Evolutionary conservation across 2,329 filamentous ascomycete genomes (phyloP), one percentile per base, ranked within the genome.

Genomic region (Aspergillus tanneri): DNA sequence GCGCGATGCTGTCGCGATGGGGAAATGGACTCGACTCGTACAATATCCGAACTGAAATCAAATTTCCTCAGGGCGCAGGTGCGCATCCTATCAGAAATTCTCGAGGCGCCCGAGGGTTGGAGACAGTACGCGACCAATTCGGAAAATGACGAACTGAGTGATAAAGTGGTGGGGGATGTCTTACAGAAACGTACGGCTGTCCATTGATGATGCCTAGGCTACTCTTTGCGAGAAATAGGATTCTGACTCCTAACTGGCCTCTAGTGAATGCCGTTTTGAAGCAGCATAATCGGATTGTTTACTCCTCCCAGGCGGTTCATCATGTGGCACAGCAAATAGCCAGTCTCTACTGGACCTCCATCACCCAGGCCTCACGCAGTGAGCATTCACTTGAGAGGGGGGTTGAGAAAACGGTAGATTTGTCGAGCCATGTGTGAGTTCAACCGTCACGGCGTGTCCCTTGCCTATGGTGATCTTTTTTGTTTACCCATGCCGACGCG

Each of bases 251-350:
- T 53, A 30, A 52, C 38, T 18, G n/a, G 34, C 3, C n/a, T 18
- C 37, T 46, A 79, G 78, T 80, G 14, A 81, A 81, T 51, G 68
- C 71, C 25, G 69, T 72, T 28, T 62, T 80, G 45, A 76, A 74
- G 49, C 73, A 78, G 34, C 78, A 82, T 61, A 76, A 74, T 53
- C 77, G 76, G 39, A 66, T 74, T 46, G 74, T 78, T 32, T 81
- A 80, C 66, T 76, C 76, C 37, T 72, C 73, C 0, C 76, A 80
- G 56, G 78, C 79, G 30, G 75, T 77, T 43, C 75, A 79, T 41
- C 77, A 81, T 65, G 71, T 81, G 43, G 77, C 78, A 16, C 74
- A 78, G 52, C 77, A 81, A 59, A 79, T 82, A 52, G 74, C 80
- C 56, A 71, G 68, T 19, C 62, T 81, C 21, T 81, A 81, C 59